Base-by-base conservation (phyloP, 2,329 filamentous ascomycete genomes). In the Neofusicoccum sp. region DNA sequence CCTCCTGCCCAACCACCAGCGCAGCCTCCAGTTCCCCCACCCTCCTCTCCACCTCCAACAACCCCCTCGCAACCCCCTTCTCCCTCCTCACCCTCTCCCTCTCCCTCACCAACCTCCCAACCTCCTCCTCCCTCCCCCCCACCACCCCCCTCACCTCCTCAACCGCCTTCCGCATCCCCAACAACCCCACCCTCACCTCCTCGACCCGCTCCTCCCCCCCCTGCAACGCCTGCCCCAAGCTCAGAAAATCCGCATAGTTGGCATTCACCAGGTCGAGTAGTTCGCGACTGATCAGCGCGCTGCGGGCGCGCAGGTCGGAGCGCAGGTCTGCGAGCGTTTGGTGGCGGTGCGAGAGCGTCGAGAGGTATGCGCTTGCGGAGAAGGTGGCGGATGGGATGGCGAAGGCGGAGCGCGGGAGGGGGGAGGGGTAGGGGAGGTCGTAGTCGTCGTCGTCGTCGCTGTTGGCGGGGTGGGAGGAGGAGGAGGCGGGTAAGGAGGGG, bases 321-420 rank as follows among this genome's bases (percentile, higher is more conserved):
- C 93, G 90, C 33, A 99, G 81, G 73, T 99, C 95, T 72, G 96
- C 93, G 49, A 99, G 89, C 0, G 93, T 97, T 75, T 99, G 95
- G 74, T 99, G 95, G 1, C 95, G 89, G 71, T 95, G 87, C 20
- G 87, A 86, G 1, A 96, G 83, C 1, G 89, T 88, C 6, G 87
- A 92, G 76, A 99, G 88, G 73, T 97, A 99, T 2, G 80, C 79
- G 1, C 90, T 85, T 0, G 96, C 88, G 64, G 91, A 86, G 75
- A 99, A 99, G 66, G 86, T 76, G 8, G 33, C 14, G 3, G 86
- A 20, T 0, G 71, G 82, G 2, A 84, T 78, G 6, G 96, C 84
- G 77, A 99, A 99, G 70, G 95, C 91, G 62, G 83, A 80, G 61
- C 95, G 89, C 1, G 90, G 85, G 14, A 99, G 86, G 3, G 93